Evolutionary conservation across 176 grass and related monocot genomes (phyloP).

Genomic region (Ensete glaucum): DNA sequence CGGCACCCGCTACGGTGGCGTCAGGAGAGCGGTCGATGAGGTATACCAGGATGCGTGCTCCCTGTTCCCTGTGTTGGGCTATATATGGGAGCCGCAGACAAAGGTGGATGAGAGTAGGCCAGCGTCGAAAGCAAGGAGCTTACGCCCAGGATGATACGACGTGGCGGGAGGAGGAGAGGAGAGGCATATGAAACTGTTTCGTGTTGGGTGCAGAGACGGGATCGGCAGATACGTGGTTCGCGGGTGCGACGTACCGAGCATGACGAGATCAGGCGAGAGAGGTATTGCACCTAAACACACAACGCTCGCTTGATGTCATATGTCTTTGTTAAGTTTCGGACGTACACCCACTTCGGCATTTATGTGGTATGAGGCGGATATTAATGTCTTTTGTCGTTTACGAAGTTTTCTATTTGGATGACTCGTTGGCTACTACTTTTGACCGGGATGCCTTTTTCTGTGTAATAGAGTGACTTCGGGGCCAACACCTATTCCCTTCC

Average conservation of each 20-base stretch:
- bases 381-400: no score
- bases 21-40: neutral
- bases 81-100: neutral
- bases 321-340: constrained; percentile 45
- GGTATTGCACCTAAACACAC: neutral
- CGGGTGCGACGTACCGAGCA: neutral
- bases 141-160: neutral
- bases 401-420: no score
- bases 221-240: neutral
- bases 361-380: neutral
- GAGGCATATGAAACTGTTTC: neutral
- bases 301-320: constrained; percentile 45
- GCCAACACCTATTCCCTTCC: no score
- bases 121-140: neutral
- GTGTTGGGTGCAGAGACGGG: neutral
- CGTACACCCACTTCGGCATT: neutral
- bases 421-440: no score
- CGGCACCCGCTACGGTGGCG: neutral
- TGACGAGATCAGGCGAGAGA: neutral
- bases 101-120: neutral
- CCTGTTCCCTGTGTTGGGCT: neutral
- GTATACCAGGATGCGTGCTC: neutral
- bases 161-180: neutral
- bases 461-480: no score
- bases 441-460: no score